A percentile compares a stretch with the other conserved stretches of the same genome.
These are phyloP conservation scores for Euphorbia celastroides DNA, from an alignment of 441 rosid genomes.

Conservation along the genomic window DNA sequence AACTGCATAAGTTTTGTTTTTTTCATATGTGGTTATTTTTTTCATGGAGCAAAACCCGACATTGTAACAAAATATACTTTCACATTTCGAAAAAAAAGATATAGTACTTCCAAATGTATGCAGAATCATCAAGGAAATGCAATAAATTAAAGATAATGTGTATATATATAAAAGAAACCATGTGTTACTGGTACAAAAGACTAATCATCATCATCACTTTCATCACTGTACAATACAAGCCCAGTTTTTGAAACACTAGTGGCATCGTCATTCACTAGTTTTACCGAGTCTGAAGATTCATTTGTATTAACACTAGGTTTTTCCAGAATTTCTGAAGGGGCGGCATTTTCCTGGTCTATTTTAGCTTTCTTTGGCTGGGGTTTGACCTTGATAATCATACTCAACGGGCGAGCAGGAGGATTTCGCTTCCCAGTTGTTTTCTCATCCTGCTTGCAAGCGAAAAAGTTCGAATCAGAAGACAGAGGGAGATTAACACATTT, in stretches of 20 bases:
- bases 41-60: neutral
- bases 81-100: too few relatives aligned
- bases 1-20: conserved; percentile 9
- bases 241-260: conserved; percentile 32
- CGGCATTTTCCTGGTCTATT: conserved; percentile 26
- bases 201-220: conserved; percentile 51
- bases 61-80: neutral
- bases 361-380: conserved; percentile 74
- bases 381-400: conserved; percentile 63
- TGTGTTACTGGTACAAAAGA: neutral
- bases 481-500: neutral
- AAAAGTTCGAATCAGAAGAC: conserved; percentile 11
- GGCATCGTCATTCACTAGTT: conserved; percentile 20
- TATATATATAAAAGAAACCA: neutral
- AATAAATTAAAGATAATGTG: neutral
- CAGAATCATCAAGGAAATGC: neutral
- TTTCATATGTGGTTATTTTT: neutral
- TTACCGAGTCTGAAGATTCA: conserved; percentile 28
- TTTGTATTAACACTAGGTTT: conserved; percentile 20
- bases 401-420: conserved; percentile 45
- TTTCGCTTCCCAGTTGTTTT: conserved; percentile 49
- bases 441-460: conserved; percentile 38
- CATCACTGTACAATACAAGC: conserved; percentile 80
- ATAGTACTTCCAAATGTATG: neutral
- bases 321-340: conserved; percentile 20